Conservation (phyloP, 768 basidiomycete species). For the Tricholoma terreum region DNA sequence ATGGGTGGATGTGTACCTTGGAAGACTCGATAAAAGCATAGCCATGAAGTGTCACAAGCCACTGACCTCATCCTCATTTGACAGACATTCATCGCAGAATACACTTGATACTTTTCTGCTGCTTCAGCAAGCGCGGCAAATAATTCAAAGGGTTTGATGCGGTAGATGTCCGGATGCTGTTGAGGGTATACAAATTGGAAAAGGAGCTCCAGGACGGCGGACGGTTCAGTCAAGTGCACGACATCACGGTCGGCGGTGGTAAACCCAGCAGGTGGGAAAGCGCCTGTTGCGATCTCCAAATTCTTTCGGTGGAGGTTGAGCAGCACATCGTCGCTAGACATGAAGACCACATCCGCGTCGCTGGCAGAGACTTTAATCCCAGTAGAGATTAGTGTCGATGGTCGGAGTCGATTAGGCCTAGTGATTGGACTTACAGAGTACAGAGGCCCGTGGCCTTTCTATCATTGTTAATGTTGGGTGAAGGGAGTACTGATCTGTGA, state of each 20-base stretch:
- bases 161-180: slow-evolving; percentile 20
- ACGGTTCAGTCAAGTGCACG: slow-evolving; percentile 20
- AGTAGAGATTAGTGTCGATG: neutral
- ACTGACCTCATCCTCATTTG: slow-evolving; percentile 22
- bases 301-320: slow-evolving; percentile 23
- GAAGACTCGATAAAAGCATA: neutral
- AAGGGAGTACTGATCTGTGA: too few relatives aligned
- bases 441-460: too few relatives aligned
- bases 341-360: slow-evolving; percentile 21
- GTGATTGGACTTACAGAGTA: neutral
- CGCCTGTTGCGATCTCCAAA: slow-evolving; percentile 20
- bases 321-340: slow-evolving; percentile 21
- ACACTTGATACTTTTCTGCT: slow-evolving; percentile 32
- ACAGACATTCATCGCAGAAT: slow-evolving; percentile 22
- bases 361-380: neutral
- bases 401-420: neutral
- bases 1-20: neutral
- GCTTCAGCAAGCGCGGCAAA: slow-evolving; percentile 25
- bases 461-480: too few relatives aligned
- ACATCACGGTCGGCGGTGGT: slow-evolving; percentile 16
- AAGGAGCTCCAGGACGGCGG: slow-evolving; percentile 22
- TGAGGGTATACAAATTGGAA: slow-evolving; percentile 27
- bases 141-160: slow-evolving; percentile 10
- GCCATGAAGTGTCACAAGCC: neutral
- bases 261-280: slow-evolving; percentile 24